These are phyloP conservation scores for Ceratocystis variospora DNA, from an alignment of 2,329 filamentous ascomycete genomes.

Conservation along the genomic window DNA sequence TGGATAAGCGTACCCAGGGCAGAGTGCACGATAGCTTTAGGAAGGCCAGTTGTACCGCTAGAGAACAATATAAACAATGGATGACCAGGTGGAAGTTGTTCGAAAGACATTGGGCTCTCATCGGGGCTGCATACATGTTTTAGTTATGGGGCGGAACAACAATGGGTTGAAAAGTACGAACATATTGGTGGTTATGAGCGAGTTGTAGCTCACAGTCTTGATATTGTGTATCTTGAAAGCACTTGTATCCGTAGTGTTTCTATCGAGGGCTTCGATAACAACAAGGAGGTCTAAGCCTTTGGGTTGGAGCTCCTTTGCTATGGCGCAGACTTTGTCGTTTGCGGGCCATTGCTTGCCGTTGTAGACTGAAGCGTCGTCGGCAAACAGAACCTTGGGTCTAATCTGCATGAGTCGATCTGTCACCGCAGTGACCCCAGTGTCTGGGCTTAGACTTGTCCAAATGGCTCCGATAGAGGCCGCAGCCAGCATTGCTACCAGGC, in stretches of 20 bases:
- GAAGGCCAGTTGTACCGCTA: conserved; percentile 72
- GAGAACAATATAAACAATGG: conserved; percentile 91
- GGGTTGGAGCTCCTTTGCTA: conserved; percentile 48
- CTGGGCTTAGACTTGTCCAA: conserved; percentile 87
- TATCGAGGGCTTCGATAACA: conserved; percentile 44
- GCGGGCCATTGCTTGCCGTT: conserved; percentile 84
- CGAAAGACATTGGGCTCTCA: conserved; percentile 46
- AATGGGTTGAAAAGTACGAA: not conserved
- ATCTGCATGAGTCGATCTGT: conserved; percentile 80
- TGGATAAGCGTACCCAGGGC: conserved; percentile 81
- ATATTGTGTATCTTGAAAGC: conserved; percentile 30
- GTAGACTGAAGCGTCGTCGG: conserved; percentile 78
- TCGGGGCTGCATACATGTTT: conserved; percentile 24
- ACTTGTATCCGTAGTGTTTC: conserved; percentile 28
- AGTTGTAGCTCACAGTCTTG: conserved; percentile 32
- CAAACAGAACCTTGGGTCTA: conserved; percentile 65
- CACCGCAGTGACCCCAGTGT: conserved; percentile 83
- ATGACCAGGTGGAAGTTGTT: conserved; percentile 68
- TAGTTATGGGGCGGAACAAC: conserved; percentile 22
- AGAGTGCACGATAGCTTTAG: conserved; percentile 91
- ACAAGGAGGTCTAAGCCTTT: conserved; percentile 56
- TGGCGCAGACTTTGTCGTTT: conserved; percentile 62
- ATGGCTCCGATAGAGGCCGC: conserved; percentile 70
- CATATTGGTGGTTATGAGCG: conserved; percentile 25
- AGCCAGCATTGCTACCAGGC: conserved; percentile 76